These are phyloP conservation scores for Dendrobium huoshanense DNA, from an alignment of 106 monocot genomes.

Conservation along the genomic window DNA sequence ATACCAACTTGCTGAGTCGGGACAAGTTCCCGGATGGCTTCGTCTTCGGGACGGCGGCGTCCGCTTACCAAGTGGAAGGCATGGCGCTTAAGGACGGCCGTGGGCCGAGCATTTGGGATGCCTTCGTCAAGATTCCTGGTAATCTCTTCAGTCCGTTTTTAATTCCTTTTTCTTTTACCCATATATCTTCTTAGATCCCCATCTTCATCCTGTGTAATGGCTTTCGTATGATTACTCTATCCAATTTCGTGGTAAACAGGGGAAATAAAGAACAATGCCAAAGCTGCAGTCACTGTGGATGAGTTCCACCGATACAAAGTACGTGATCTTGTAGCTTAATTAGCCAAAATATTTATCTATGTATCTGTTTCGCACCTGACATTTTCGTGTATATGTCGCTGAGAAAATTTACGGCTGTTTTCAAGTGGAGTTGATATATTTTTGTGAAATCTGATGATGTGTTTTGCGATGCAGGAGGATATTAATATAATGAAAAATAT, in stretches of 20 bases:
- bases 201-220: not conserved
- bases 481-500: constrained; percentile 78
- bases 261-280: constrained; percentile 57
- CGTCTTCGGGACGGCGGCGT: constrained; percentile 80
- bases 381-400: not conserved
- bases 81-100: constrained; percentile 66
- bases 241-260: constrained; percentile 22
- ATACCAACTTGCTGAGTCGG: constrained; percentile 44
- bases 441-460: not conserved
- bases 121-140: constrained; percentile 54
- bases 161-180: not conserved
- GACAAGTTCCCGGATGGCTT: constrained; percentile 56
- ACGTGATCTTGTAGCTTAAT: not conserved
- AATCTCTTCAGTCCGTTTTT: not conserved
- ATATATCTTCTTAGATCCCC: not conserved
- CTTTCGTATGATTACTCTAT: not conserved
- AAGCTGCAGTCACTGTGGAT: constrained; percentile 71
- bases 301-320: constrained; percentile 89
- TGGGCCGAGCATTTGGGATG: constrained; percentile 83
- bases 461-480: constrained; percentile 48
- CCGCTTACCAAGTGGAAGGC: constrained; percentile 88
- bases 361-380: not conserved
- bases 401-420: not conserved
- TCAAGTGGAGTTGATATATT: not conserved
- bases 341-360: not conserved